phyloP scores from a whole-genome alignment of 306 rosid species.

The Begonia loranthoides region DNA sequence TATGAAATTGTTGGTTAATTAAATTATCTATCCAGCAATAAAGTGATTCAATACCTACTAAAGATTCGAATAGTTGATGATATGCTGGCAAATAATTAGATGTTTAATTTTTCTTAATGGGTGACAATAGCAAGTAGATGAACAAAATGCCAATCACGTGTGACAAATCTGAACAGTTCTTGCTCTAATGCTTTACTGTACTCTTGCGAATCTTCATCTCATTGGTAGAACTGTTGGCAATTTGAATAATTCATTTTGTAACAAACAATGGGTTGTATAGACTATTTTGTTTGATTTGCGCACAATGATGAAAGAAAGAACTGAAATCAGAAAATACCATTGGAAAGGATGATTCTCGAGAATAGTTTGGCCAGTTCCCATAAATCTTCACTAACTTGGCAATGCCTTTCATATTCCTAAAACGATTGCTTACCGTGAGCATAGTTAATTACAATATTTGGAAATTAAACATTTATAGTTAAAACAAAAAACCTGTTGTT shows the following conservation, averaged over 20 bases:
- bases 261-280: background rate
- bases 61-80: no score
- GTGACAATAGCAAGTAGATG: background rate
- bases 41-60: no score
- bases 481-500: constrained; percentile 11
- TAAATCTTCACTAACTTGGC: constrained; percentile 23
- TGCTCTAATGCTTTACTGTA: background rate
- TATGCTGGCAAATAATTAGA: no score
- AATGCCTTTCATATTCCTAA: constrained; percentile 22
- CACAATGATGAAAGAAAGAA: background rate
- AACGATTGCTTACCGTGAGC: constrained; percentile 4
- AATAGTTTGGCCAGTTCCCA: constrained; percentile 29
- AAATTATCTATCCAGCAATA: no score
- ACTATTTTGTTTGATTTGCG: background rate
- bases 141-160: background rate
- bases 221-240: background rate
- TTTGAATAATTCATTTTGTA: background rate
- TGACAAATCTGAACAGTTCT: background rate
- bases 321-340: constrained; percentile 11
- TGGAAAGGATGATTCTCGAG: constrained; percentile 27
- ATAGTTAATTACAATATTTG: constrained; percentile 3
- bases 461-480: background rate
- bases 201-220: background rate
- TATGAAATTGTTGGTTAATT: no score
- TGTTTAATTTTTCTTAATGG: background rate